Evolutionary conservation across 2,329 filamentous ascomycete species (phyloP), one percentile per base, ranked within the genome.

Genomic region (Exophiala phaeomuriformis): DNA sequence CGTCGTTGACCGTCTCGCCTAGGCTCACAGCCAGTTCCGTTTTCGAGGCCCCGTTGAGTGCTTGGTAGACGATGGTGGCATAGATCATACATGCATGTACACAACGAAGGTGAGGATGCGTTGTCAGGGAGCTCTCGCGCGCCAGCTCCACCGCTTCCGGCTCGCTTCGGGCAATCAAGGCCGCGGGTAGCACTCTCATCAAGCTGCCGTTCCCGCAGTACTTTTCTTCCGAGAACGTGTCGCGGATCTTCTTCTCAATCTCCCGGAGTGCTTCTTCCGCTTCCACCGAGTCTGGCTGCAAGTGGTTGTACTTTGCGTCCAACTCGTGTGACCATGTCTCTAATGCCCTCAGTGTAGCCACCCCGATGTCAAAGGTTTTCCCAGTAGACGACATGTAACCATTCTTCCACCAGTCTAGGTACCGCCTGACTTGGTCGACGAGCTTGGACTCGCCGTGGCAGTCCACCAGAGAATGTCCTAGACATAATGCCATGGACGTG

Each of bases 401-500:
- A 5, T 61, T 29, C 6, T 58, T 47, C 37, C 63, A 61, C 72
- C 72, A 74, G 3, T 63, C 58, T 3, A 72, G 56, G 50, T 70
- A 75, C 46, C 69, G 66, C 29, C 62, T 52, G 37, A 71, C 65
- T 5, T 59, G 57, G 8, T 68, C 64, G 44, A 65, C 58, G 50
- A 69, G 68, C 5, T 57, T 51, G 41, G 53, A 45, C 29, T 40
- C 27, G 29, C 65, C 66, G 1, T 61, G 54, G 5, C 55, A 63
- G 32, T 69, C 64, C 48, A 69, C 66, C 9, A 74, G 62, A 19
- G 71, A 69, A 41, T 68, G 61, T 1, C 69, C 68, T 3, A 74
- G 67, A 45, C 71, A 73, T 7, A 75, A 63, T 3, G 72, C 70
- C 69, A 74, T 71, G 8, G 69, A 68, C 1, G 70, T 73, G 53